Evolutionary conservation across 148 eudicot species (phyloP).

Genomic region (Fagopyrum homotropicum): DNA sequence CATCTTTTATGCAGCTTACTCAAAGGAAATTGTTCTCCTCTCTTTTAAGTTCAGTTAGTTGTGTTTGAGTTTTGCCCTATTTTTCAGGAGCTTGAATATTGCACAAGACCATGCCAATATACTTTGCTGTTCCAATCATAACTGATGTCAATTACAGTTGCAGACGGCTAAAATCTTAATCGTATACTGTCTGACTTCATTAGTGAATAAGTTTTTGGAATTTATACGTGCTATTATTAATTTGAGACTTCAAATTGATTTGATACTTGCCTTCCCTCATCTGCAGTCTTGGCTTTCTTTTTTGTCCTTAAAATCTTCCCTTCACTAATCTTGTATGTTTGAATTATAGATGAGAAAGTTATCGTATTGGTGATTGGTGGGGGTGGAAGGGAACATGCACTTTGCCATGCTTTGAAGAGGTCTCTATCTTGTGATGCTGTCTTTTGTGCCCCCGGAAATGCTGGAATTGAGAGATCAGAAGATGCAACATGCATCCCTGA

Average conservation of each 20-base stretch:
- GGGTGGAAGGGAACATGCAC: conserved; percentile 97
- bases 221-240: background rate
- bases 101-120: background rate
- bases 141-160: background rate
- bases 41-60: background rate
- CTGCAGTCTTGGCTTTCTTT: background rate
- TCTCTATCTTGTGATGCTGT: conserved; percentile 65
- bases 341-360: conserved; percentile 51
- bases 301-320: background rate
- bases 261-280: background rate
- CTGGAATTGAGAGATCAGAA: conserved; percentile 78
- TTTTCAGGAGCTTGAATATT: background rate
- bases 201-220: background rate
- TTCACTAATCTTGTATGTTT: conserved; percentile 10
- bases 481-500: conserved; percentile 73
- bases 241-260: background rate
- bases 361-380: conserved; percentile 84
- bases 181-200: background rate
- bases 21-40: too few relatives aligned
- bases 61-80: background rate
- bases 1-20: background rate
- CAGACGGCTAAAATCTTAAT: background rate
- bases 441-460: conserved; percentile 89
- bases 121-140: background rate
- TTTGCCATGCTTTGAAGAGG: conserved; percentile 70